phyloP scores from a whole-genome alignment of 805 yeast genomes.

The Metschnikowia matae region DNA sequence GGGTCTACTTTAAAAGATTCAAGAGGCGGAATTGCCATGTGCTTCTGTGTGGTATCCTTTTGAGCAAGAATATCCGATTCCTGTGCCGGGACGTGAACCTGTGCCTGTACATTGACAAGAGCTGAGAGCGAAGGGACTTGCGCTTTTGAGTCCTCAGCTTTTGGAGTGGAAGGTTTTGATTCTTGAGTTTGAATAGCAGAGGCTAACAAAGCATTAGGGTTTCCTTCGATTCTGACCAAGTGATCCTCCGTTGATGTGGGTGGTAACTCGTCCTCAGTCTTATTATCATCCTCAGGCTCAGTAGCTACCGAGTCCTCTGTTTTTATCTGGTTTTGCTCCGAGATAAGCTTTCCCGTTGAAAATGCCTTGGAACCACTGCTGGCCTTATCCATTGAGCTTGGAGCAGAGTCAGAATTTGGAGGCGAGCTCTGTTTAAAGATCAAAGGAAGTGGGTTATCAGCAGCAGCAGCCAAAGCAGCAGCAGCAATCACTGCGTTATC shows the following conservation, averaged over 20 bases:
- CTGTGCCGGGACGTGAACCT: neutral
- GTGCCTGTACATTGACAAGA: neutral
- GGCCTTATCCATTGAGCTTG: neutral
- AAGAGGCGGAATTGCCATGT: constrained; percentile 27
- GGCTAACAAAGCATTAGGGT: neutral
- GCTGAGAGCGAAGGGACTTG: neutral
- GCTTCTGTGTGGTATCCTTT: neutral
- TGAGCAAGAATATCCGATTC: neutral
- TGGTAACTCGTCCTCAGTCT: constrained; percentile 24
- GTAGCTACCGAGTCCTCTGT: constrained; percentile 12
- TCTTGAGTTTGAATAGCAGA: neutral
- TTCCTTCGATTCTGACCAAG: neutral
- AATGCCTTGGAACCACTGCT: neutral
- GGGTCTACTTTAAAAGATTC: constrained; percentile 62
- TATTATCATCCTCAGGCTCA: constrained; percentile 24
- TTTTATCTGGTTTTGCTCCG: neutral
- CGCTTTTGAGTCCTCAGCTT: neutral
- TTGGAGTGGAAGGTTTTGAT: neutral
- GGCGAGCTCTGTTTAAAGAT: constrained; percentile 14
- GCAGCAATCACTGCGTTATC: constrained; percentile 70
- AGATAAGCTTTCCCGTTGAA: neutral
- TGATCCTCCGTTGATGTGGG: constrained; percentile 4
- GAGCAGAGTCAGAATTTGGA: neutral
- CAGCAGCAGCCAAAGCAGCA: constrained; percentile 80
- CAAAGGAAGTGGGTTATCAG: constrained; percentile 65